These are phyloP conservation scores for Rhipidocladum racemiflorum DNA, from an alignment of 176 grass and related monocot genomes.

Conservation along the genomic window DNA sequence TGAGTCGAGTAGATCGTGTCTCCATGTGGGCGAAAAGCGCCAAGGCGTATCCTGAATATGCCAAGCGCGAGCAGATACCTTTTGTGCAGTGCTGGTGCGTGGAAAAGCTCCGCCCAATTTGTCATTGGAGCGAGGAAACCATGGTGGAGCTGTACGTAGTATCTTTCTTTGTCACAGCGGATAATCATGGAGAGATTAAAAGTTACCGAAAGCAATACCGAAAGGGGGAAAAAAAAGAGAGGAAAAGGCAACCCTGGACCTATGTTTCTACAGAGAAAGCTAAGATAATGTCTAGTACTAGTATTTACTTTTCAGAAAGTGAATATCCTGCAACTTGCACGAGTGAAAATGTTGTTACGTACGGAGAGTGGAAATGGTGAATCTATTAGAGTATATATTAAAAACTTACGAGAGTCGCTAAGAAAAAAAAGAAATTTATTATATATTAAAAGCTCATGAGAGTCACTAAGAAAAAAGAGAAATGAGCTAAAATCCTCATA, in stretches of 20 bases:
- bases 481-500: too few relatives aligned
- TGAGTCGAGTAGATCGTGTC: background rate
- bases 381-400: too few relatives aligned
- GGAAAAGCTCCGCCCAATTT: background rate
- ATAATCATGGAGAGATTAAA: conserved; percentile 16
- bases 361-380: background rate
- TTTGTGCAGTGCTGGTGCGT: background rate
- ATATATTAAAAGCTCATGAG: too few relatives aligned
- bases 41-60: background rate
- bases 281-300: background rate
- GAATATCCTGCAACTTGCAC: conserved; percentile 11
- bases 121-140: background rate
- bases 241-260: background rate
- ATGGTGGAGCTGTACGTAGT: background rate
- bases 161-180: background rate
- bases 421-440: too few relatives aligned
- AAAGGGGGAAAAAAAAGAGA: background rate
- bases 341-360: background rate
- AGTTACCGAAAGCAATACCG: background rate
- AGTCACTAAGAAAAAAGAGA: too few relatives aligned
- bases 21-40: background rate
- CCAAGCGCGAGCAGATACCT: background rate
- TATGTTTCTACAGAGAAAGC: background rate
- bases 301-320: background rate
- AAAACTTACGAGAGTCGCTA: too few relatives aligned